phyloP scores from a whole-genome alignment of 2,329 filamentous ascomycete species.

The Colletotrichum spinosum region DNA sequence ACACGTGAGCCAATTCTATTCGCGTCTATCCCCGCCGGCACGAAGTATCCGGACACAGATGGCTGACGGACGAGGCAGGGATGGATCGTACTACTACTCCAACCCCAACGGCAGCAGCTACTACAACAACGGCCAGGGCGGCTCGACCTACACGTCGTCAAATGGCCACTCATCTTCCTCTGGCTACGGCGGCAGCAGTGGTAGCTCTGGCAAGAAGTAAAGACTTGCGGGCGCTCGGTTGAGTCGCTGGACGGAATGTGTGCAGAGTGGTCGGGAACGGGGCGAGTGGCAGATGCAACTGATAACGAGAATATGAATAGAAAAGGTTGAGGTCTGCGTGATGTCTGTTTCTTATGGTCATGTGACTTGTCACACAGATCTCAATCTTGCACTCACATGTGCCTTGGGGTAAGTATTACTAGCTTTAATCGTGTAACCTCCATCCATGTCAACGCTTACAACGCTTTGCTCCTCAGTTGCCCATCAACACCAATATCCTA shows the following conservation, averaged over 20 bases:
- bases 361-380: too few species aligned
- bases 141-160: conserved; percentile 70
- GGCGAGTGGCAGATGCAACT: too few species aligned
- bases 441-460: too few species aligned
- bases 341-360: too few species aligned
- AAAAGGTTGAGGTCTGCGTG: too few species aligned
- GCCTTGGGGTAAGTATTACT: too few species aligned
- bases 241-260: background rate
- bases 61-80: conserved; percentile 45
- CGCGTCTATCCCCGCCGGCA: background rate
- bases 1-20: conserved; percentile 56
- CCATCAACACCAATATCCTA: background rate
- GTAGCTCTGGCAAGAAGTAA: conserved; percentile 32
- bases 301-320: too few species aligned
- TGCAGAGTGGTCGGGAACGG: too few species aligned
- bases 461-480: too few species aligned
- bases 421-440: too few species aligned
- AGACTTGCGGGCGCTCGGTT: background rate
- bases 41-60: background rate
- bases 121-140: conserved; percentile 70
- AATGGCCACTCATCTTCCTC: conserved; percentile 50
- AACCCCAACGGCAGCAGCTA: conserved; percentile 78
- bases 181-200: conserved; percentile 36
- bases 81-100: conserved; percentile 80
- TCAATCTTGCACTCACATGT: too few species aligned